Percentiles rank a stretch among this genome's conserved stretches.
phyloP scores from a whole-genome alignment of 495 filamentous ascomycete genomes.

The Cercophora samala region DNA sequence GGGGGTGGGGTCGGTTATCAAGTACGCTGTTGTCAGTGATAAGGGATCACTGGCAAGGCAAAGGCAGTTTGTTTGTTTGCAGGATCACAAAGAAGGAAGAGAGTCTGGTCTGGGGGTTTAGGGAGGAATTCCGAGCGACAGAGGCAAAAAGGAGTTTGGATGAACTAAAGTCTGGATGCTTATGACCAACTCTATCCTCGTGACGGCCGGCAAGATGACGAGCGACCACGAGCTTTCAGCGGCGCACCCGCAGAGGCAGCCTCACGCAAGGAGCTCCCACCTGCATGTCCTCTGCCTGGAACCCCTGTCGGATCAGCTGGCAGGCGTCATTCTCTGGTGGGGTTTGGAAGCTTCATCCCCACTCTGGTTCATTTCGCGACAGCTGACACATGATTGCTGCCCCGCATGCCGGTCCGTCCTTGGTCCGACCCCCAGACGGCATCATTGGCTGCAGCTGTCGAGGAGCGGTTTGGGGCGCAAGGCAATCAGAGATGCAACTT shows the following conservation, averaged over 20 bases:
- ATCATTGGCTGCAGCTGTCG: conserved; percentile 13
- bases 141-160: neutral
- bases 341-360: neutral
- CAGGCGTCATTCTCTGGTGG: neutral
- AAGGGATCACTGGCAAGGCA: neutral
- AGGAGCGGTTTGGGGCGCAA: neutral
- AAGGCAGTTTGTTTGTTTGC: neutral
- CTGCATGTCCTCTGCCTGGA: neutral
- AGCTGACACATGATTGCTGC: conserved; percentile 5
- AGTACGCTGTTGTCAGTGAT: neutral
- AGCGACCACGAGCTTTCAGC: neutral
- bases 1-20: conserved; percentile 6
- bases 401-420: neutral
- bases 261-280: neutral
- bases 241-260: neutral
- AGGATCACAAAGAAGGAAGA: neutral
- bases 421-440: neutral
- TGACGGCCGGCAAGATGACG: conserved; percentile 8
- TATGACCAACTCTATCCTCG: conserved; percentile 9
- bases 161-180: neutral
- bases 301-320: neutral
- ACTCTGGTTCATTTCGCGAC: conserved; percentile 2
- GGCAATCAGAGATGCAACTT: conserved; percentile 14
- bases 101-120: neutral
- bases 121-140: neutral